Evolutionary conservation across 2,329 filamentous ascomycete species (phyloP).

Genomic region (Diaporthe vaccinii): DNA sequence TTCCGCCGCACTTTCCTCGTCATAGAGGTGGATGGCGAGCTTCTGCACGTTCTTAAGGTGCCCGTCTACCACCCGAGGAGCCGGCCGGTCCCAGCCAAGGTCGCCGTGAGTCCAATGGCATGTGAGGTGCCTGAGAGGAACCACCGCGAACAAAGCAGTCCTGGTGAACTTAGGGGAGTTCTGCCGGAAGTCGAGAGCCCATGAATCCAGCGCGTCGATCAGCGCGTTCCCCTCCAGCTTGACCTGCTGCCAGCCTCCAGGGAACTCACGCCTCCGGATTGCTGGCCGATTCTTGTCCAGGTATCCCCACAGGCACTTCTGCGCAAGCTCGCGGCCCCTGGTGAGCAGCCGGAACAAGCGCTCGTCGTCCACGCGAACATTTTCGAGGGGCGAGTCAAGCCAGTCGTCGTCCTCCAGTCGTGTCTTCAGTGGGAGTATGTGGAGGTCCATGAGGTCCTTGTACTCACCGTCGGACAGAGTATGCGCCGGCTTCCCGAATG

Average conservation of each 20-base stretch:
- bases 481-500: not conserved
- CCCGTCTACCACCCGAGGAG: rapidly evolving
- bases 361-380: not conserved
- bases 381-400: not conserved
- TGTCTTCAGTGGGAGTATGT: not conserved
- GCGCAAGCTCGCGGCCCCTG: not conserved
- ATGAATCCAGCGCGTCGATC: not conserved
- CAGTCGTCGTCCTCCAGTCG: not conserved
- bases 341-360: not conserved
- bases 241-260: not conserved
- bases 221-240: not conserved
- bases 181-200: not conserved
- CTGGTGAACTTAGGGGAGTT: not conserved
- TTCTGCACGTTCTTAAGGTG: not conserved
- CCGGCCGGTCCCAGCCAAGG: rapidly evolving
- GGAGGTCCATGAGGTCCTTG: not conserved
- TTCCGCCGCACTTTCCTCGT: not conserved
- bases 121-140: not conserved
- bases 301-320: not conserved
- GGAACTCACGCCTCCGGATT: rapidly evolving
- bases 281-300: not conserved
- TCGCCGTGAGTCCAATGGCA: not conserved
- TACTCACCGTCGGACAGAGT: not conserved
- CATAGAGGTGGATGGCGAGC: not conserved
- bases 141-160: not conserved